Evolutionary conservation across 345 rosid species (phyloP).

Genomic region (Syzygium grande): DNA sequence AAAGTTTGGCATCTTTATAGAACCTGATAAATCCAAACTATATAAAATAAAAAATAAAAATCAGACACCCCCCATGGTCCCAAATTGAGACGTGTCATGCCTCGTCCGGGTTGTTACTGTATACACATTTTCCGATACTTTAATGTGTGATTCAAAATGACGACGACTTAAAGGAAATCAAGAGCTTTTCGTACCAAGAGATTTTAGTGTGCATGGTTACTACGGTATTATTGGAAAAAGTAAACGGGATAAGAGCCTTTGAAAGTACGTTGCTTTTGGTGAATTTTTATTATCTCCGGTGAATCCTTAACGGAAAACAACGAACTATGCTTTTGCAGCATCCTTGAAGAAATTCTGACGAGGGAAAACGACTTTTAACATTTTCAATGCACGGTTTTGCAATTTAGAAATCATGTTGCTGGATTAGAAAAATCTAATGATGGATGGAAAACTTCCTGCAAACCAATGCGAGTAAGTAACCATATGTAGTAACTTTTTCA

Average conservation of each 20-base stretch:
- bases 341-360: not conserved
- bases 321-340: not conserved
- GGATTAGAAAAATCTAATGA: not conserved
- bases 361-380: not conserved
- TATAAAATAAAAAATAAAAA: not conserved
- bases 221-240: not conserved
- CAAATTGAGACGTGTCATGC: fast-evolving
- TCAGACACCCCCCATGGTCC: not conserved
- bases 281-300: not conserved
- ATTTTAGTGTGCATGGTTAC: no score
- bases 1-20: not conserved
- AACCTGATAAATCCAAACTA: not conserved
- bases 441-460: no score
- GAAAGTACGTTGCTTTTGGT: not conserved
- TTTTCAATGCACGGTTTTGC: not conserved
- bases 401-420: not conserved
- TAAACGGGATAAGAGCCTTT: not conserved
- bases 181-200: fast-evolving
- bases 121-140: not conserved
- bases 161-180: no score
- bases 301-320: not conserved
- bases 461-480: not conserved
- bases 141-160: no score
- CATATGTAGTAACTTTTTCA: not conserved
- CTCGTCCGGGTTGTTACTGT: not conserved